A percentile compares a stretch with the other conserved stretches of the same genome.
Conservation (phyloP, 192 early-diverging fungal species). For the Linnemannia elongata region DNA sequence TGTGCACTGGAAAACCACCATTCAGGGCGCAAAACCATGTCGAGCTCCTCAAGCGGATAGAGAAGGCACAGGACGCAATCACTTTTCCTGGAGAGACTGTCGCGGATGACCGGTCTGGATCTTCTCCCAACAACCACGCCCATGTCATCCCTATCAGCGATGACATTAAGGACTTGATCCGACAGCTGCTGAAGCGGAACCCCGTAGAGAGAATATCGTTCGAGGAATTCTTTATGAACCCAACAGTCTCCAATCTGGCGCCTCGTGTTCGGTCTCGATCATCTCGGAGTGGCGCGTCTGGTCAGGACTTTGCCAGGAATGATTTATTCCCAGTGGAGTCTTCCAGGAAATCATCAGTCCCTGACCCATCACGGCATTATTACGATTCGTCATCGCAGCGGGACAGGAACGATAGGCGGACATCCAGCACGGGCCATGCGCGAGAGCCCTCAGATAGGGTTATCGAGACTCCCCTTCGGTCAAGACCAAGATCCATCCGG, state of each 20-base stretch:
- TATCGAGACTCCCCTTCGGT: slow-evolving; percentile 16
- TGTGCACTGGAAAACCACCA: slow-evolving; percentile 91
- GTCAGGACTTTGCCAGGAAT: slow-evolving; percentile 25
- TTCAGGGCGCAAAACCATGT: slow-evolving; percentile 95
- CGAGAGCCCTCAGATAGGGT: slow-evolving; percentile 22
- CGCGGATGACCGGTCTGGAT: slow-evolving; percentile 22
- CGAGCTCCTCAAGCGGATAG: slow-evolving; percentile 92
- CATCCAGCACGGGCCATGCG: not conserved
- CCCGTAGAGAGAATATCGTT: slow-evolving; percentile 93
- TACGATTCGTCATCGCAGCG: slow-evolving; percentile 18
- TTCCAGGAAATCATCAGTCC: not conserved
- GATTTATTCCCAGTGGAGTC: not conserved
- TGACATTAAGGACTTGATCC: slow-evolving; percentile 87
- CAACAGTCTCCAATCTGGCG: slow-evolving; percentile 64
- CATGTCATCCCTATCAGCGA: slow-evolving; percentile 59
- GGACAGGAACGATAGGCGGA: slow-evolving; percentile 30
- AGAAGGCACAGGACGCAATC: slow-evolving; percentile 86
- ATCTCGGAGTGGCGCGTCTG: slow-evolving; percentile 19
- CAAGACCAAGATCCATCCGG: slow-evolving; percentile 32
- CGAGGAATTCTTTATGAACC: slow-evolving; percentile 94
- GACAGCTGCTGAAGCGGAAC: slow-evolving; percentile 85
- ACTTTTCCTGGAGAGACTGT: slow-evolving; percentile 82
- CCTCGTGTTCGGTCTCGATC: slow-evolving; percentile 34
- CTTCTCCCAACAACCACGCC: slow-evolving; percentile 25
- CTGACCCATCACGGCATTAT: slow-evolving; percentile 24